phyloP scores from a whole-genome alignment of 495 filamentous ascomycete species.

The Penicillium psychrofluorescens region DNA sequence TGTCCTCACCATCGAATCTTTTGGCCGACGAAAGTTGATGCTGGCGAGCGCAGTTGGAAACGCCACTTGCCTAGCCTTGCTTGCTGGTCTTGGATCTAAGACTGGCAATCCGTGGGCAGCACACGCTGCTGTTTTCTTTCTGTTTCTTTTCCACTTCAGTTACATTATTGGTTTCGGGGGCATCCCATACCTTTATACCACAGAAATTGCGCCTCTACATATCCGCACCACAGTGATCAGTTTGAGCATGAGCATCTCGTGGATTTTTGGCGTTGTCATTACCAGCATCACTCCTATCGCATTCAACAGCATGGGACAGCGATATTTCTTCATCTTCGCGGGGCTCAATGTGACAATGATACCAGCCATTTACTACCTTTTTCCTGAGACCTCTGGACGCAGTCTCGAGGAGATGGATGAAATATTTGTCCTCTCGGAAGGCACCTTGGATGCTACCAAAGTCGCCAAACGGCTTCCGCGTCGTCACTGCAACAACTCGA shows the following conservation, averaged over 20 bases:
- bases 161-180: constrained; percentile 48
- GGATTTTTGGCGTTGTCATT: constrained; percentile 27
- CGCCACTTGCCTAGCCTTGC: constrained; percentile 30
- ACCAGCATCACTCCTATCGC: constrained; percentile 15
- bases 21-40: constrained; percentile 14
- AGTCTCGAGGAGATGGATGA: constrained; percentile 45
- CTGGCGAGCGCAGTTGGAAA: constrained; percentile 28
- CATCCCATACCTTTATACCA: constrained; percentile 46
- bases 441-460: constrained; percentile 12
- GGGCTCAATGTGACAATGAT: constrained; percentile 53
- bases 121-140: constrained; percentile 34
- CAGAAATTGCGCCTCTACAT: constrained; percentile 43
- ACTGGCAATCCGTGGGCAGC: constrained; percentile 5
- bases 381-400: constrained; percentile 51
- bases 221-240: constrained; percentile 43
- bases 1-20: constrained; percentile 13
- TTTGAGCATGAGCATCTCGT: constrained; percentile 40
- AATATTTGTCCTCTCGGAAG: constrained; percentile 28
- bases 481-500: neutral
- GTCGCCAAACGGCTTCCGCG: constrained; percentile 7
- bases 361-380: constrained; percentile 50
- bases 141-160: constrained; percentile 48
- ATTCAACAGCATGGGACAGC: constrained; percentile 12
- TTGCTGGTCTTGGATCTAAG: constrained; percentile 19
- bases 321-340: constrained; percentile 17